These are phyloP conservation scores for Neoboletus brunneissimus DNA, from an alignment of 768 basidiomycete genomes.

Conservation along the genomic window DNA sequence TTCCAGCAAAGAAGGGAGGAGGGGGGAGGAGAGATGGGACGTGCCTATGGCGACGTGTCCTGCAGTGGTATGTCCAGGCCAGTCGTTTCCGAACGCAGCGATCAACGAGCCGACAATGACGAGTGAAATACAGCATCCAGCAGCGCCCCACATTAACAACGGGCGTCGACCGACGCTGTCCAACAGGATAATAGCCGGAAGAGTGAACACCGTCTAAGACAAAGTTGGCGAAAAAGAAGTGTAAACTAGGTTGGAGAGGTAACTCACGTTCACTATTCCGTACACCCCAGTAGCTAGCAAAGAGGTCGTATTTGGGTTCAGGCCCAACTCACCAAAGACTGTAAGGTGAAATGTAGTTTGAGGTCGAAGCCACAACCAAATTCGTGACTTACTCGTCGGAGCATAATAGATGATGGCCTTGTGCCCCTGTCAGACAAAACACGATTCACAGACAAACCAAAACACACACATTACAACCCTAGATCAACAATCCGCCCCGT, in stretches of 20 bases:
- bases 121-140: constrained; percentile 32
- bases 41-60: constrained; percentile 29
- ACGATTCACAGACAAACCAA: background rate
- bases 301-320: constrained; percentile 40
- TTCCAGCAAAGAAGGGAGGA: background rate
- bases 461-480: constrained; percentile 30
- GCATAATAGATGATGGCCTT: constrained; percentile 32
- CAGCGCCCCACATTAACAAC: constrained; percentile 38
- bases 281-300: constrained; percentile 42
- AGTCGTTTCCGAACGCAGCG: constrained; percentile 28
- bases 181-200: constrained; percentile 36
- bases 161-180: constrained; percentile 41
- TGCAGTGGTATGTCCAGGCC: constrained; percentile 27
- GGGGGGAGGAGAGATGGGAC: constrained; percentile 12
- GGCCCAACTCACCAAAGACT: constrained; percentile 41
- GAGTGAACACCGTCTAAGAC: constrained; percentile 32
- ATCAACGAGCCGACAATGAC: constrained; percentile 29
- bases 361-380: background rate
- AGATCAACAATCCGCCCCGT: background rate
- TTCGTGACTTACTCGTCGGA: constrained; percentile 17
- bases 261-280: constrained; percentile 34
- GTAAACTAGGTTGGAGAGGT: background rate
- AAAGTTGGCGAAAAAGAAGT: background rate
- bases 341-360: constrained; percentile 17
- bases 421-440: constrained; percentile 3